Evolutionary conservation across 768 basidiomycete genomes (phyloP).

Genomic region (Tulasnella sp.): DNA sequence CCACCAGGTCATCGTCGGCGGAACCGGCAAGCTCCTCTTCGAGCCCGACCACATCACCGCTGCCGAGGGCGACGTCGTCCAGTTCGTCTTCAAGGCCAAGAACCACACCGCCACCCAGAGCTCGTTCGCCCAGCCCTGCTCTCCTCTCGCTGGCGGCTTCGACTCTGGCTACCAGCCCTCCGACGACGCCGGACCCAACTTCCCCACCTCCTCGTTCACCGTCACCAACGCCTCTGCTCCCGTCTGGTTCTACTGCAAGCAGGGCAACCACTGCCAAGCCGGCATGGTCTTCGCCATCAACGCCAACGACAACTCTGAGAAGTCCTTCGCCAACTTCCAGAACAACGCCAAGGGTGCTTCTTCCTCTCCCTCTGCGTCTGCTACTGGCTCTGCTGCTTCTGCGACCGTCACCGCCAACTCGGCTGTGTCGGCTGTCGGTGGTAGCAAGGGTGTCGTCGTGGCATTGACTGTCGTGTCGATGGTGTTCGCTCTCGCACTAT

Average conservation of each 20-base stretch:
- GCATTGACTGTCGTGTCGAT: neutral
- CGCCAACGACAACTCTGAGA: conserved; percentile 32
- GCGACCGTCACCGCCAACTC: conserved; percentile 10
- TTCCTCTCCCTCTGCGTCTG: conserved; percentile 13
- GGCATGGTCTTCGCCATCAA: conserved; percentile 38
- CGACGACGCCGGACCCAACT: conserved; percentile 20
- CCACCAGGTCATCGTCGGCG: conserved; percentile 37
- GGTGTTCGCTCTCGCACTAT: neutral
- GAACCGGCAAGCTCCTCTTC: conserved; percentile 23
- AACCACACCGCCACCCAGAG: conserved; percentile 45
- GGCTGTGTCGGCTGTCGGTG: conserved; percentile 5
- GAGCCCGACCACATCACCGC: conserved; percentile 33
- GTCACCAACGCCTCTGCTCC: conserved; percentile 34
- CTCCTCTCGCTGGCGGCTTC: conserved; percentile 31
- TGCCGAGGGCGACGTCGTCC: conserved; percentile 34
- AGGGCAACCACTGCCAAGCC: conserved; percentile 34
- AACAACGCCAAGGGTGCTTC: conserved; percentile 29
- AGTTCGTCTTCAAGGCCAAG: conserved; percentile 34
- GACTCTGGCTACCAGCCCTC: conserved; percentile 36
- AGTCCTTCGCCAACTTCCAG: conserved; percentile 37
- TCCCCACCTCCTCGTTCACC: conserved; percentile 34
- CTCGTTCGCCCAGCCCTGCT: conserved; percentile 43
- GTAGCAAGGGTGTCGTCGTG: conserved; percentile 5
- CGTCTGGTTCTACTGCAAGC: conserved; percentile 36
- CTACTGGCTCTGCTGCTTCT: neutral